phyloP scores from a whole-genome alignment of 2,329 filamentous ascomycete genomes.

The Alternaria novae-zelandiae region DNA sequence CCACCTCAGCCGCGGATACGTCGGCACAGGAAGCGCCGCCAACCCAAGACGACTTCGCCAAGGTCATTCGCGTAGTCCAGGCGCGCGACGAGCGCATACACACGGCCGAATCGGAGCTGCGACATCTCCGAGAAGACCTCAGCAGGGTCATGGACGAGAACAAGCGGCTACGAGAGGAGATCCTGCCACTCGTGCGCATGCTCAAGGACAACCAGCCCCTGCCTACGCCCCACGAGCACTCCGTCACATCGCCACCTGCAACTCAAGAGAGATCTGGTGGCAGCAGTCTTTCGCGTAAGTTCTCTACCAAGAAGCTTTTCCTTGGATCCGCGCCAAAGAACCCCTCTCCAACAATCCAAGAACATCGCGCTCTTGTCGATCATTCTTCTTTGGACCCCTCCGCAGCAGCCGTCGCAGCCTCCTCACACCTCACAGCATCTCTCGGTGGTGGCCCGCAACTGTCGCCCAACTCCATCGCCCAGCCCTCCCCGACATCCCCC shows the following conservation, averaged over 20 bases:
- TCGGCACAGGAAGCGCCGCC: constrained; percentile 84
- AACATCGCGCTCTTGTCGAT: constrained; percentile 51
- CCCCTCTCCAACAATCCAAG: constrained; percentile 58
- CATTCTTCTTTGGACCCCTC: constrained; percentile 56
- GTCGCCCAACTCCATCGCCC: constrained; percentile 51
- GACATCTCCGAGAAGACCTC: constrained; percentile 68
- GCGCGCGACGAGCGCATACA: constrained; percentile 90
- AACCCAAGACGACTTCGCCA: constrained; percentile 90
- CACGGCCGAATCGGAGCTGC: constrained; percentile 81
- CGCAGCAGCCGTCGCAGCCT: constrained; percentile 58
- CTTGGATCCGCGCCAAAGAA: constrained; percentile 57
- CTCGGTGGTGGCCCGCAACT: constrained; percentile 50
- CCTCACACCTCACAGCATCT: constrained; percentile 58
- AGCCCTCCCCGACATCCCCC: constrained; percentile 58
- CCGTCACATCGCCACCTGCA: constrained; percentile 43
- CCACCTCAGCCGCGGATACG: constrained; percentile 77
- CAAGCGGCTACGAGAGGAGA: constrained; percentile 84
- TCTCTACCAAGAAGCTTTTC: constrained; percentile 61
- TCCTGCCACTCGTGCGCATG: constrained; percentile 86
- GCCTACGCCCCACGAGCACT: constrained; percentile 50
- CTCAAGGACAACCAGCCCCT: constrained; percentile 91
- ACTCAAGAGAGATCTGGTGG: constrained; percentile 45
- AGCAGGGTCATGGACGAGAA: constrained; percentile 75
- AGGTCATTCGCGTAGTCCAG: constrained; percentile 86
- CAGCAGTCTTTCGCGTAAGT: constrained; percentile 59